Evolutionary conservation across 192 early-diverging fungal species (phyloP), one percentile per base, ranked within the genome.

Genomic region (Bifiguratus adelaidae): DNA sequence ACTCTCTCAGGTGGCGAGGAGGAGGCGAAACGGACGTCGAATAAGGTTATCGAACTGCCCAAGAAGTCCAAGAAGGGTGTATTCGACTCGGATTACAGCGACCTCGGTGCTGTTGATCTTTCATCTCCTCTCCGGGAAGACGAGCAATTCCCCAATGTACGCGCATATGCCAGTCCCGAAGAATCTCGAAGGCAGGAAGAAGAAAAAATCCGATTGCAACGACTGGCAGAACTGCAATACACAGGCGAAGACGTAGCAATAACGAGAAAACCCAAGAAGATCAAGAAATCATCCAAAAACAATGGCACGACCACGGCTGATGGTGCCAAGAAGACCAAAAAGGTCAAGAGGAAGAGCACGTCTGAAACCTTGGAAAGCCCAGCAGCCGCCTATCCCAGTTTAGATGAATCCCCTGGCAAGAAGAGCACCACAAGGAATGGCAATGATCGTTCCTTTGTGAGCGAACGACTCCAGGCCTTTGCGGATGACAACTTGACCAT

Each of bases 81-180:
- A 0, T 21, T 18, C 4, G 20, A 47, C 11, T 28, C 16, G 13
- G 62, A 65, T 9, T 46, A 58, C 5, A 56, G 56, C 19, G 73
- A 61, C 15, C 40, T 78, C 8, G 40, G 70, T 21, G 49, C 42
- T 27, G 67, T 78, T 0, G 76, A 78, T 54, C 44, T 78, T 2
- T 75, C 73, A 2, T 58, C 63, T 20, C 76, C 76, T 20, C 54
- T 78, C 9, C 67, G 67, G 13, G 58, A 66, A 27, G 56, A 78
- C 30, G 76, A 78, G 32, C 61, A 67, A 7, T 59, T 78, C 25
- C 76, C 73, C n/a, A 67, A 70, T 7, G 55, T 60, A 3, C 50
- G 65, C 29, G 60, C 71, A 7, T 78, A 78, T 41, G 47, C 62
- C 41, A 68, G 68, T 23, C 76, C 76, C 0, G 76, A 78, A 30